Evolutionary conservation across 2,329 filamentous ascomycete genomes (phyloP).

Genomic region (Xylaria polymorpha): DNA sequence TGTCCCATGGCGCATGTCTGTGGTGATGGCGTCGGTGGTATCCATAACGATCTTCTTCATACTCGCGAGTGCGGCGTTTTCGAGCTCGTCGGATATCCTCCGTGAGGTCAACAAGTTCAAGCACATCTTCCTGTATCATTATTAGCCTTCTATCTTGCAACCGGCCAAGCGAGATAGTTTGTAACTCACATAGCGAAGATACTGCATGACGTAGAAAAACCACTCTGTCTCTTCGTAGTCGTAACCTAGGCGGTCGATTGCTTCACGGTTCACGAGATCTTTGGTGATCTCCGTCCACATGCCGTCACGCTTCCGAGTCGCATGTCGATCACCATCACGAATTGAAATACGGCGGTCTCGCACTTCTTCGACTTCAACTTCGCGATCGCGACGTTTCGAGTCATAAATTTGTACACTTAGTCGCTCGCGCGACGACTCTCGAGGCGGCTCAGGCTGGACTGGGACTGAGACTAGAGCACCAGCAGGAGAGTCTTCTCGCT

Average conservation of each 20-base stretch:
- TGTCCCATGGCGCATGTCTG: conserved; percentile 50
- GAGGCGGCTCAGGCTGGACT: conserved; percentile 49
- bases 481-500: conserved; percentile 62
- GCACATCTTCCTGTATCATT: conserved; percentile 79
- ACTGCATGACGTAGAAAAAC: conserved; percentile 94
- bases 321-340: conserved; percentile 50
- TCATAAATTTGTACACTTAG: conserved; percentile 61
- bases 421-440: conserved; percentile 47
- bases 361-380: conserved; percentile 67
- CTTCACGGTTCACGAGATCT: conserved; percentile 86
- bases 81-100: conserved; percentile 80
- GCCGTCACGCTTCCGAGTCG: conserved; percentile 64
- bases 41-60: conserved; percentile 68
- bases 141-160: conserved; percentile 49
- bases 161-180: background rate
- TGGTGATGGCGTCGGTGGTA: conserved; percentile 58
- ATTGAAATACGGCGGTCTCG: conserved; percentile 62
- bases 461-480: conserved; percentile 40
- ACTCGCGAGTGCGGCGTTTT: conserved; percentile 63
- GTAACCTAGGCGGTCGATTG: conserved; percentile 85
- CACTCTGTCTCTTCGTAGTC: conserved; percentile 89
- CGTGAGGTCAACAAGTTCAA: conserved; percentile 83
- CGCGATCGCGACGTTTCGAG: conserved; percentile 53
- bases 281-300: conserved; percentile 99
- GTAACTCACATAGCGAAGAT: conserved; percentile 82